Conservation (phyloP, 2,329 filamentous ascomycete species). For the Arthrobotrys conoides region DNA sequence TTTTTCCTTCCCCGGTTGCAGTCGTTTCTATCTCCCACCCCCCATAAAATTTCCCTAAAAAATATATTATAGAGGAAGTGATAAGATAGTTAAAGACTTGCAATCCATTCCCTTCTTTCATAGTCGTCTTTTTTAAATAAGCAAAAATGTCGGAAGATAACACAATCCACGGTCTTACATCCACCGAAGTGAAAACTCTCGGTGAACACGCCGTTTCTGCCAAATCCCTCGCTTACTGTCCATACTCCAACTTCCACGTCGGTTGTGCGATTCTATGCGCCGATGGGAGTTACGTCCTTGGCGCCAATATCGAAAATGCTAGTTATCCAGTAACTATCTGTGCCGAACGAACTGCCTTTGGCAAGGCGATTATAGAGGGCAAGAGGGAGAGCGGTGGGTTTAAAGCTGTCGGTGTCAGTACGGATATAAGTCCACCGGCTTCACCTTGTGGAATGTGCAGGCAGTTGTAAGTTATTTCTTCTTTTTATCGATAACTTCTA, state of each 20-base stretch:
- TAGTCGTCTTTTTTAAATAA: neutral
- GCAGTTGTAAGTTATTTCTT: slow-evolving; percentile 78
- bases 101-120: slow-evolving; percentile 11
- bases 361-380: slow-evolving; percentile 77
- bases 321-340: slow-evolving; percentile 95
- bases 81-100: slow-evolving; percentile 3
- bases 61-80: slow-evolving; percentile 1
- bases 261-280: slow-evolving; percentile 81
- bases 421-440: slow-evolving; percentile 69
- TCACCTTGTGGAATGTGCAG: slow-evolving; percentile 95
- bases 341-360: slow-evolving; percentile 91
- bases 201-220: slow-evolving; percentile 76
- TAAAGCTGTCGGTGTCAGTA: slow-evolving; percentile 86
- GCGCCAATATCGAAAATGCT: slow-evolving; percentile 94
- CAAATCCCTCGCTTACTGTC: slow-evolving; percentile 87
- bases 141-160: slow-evolving; percentile 31
- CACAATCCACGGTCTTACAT: slow-evolving; percentile 70
- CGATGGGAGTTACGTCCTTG: slow-evolving; percentile 74
- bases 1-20: slow-evolving; percentile 31
- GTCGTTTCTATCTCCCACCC: slow-evolving; percentile 24
- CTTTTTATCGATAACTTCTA: neutral
- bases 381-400: slow-evolving; percentile 70
- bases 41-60: slow-evolving; percentile 4
- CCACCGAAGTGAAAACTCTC: slow-evolving; percentile 76
- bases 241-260: slow-evolving; percentile 92